Base-by-base conservation (phyloP, 129 eudicot genomes). In the Centaurea solstitialis region DNA sequence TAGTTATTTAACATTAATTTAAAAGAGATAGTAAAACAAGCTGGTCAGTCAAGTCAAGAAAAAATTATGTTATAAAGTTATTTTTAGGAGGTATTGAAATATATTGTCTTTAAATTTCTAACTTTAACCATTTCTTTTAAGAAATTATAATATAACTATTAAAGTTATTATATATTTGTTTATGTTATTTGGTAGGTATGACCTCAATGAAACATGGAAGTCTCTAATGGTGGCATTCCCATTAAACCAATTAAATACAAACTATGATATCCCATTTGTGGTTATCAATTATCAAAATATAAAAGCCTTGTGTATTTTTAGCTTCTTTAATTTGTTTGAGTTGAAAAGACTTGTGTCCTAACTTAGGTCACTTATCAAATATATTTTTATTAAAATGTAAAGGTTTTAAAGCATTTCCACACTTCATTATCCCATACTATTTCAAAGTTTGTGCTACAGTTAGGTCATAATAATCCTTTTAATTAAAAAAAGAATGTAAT, bases 331-430 rank as follows among this genome's bases (percentile, higher is more conserved):
- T 79, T 70, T 70, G 77, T 79, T 57, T 59, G n/a, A 79, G 75
- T 65, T 22, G 11, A 47, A 30, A 62, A 15, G 72, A 21, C 79
- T 73, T 61, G 72, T n/a, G 45, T 64, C 69, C 41, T 71, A 82
- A 76, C 59, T 77, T 82, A 83, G 86, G 86, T 83, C 86, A 77
- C 75, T 9, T 22, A 21, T 71, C 73, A 39, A 40, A 68, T 65
- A 74, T 64, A 24, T 7, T 64, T 22, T 24, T 20, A 79, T 35
- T 50, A n/a, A 70, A 22, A 71, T 70, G 13, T 74, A 47, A 81
- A 10, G 72, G 80, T 26, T 26, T 57, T 22, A 83, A 83, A 83
- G 86, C 86, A 83, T 76, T 77, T 82, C 82, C 86, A 82, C 78
- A 70, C 21, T 41, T 1, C 80, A 38, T 76, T 76, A 82, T 82